Evolutionary conservation across 2,329 filamentous ascomycete species (phyloP).

Genomic region (Colletotrichum sp.): DNA sequence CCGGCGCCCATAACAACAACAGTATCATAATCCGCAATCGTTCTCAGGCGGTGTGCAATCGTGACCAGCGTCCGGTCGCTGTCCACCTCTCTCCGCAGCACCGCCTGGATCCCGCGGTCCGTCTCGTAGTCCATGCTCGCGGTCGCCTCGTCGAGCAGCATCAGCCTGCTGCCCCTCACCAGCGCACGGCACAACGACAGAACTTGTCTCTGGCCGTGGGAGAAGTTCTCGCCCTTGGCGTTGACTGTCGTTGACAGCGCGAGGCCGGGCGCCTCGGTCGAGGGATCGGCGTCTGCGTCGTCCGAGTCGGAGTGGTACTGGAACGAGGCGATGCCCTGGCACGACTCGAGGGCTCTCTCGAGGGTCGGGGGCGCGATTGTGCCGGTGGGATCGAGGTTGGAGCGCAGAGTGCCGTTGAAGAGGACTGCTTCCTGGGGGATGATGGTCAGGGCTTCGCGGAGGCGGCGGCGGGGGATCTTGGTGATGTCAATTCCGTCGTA

Average conservation of each 20-base stretch:
- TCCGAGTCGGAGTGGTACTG: slow-evolving; percentile 42
- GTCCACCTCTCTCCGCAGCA: slow-evolving; percentile 54
- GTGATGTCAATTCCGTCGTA: slow-evolving; percentile 63
- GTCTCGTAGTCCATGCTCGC: slow-evolving; percentile 65
- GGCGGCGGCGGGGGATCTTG: slow-evolving; percentile 52
- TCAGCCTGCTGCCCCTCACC: slow-evolving; percentile 58
- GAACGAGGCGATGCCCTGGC: slow-evolving; percentile 63
- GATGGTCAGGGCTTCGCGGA: slow-evolving; percentile 60
- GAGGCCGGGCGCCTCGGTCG: slow-evolving; percentile 27
- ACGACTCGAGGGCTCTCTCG: slow-evolving; percentile 64
- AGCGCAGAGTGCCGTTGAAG: slow-evolving; percentile 57
- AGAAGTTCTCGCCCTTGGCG: slow-evolving; percentile 60
- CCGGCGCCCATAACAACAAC: slow-evolving; percentile 63
- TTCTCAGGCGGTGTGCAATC: slow-evolving; percentile 74
- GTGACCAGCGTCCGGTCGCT: slow-evolving; percentile 59
- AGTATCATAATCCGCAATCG: slow-evolving; percentile 67
- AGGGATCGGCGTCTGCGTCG: slow-evolving; percentile 25
- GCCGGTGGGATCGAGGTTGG: slow-evolving; percentile 69
- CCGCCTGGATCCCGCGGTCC: slow-evolving; percentile 59
- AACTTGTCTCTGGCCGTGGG: slow-evolving; percentile 63
- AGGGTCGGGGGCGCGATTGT: slow-evolving; percentile 59
- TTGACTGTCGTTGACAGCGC: slow-evolving; percentile 52
- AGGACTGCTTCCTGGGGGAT: slow-evolving; percentile 65
- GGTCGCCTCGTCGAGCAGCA: slow-evolving; percentile 64
- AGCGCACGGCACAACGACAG: slow-evolving; percentile 62